These are phyloP conservation scores for Haberlea rhodopensis DNA, from an alignment of 257 asterid species.

Conservation along the genomic window DNA sequence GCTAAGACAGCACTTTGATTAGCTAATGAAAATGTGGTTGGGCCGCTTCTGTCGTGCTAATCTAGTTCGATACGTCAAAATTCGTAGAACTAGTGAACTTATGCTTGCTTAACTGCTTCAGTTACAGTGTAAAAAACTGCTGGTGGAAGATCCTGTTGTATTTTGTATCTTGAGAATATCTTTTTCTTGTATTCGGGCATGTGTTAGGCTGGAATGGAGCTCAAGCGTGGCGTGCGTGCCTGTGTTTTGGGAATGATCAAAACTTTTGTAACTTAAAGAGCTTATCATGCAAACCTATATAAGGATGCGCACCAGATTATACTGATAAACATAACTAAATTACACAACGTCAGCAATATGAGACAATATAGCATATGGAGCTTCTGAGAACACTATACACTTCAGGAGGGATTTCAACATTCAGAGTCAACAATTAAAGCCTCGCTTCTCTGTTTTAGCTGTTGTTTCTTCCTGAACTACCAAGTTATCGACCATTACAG, in stretches of 20 bases:
- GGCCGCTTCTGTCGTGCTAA: too few relatives aligned
- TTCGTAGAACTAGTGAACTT: constrained; percentile 6
- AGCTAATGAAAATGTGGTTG: constrained; percentile 20
- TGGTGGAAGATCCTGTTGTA: neutral
- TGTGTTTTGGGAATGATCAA: neutral
- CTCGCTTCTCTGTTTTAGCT: neutral
- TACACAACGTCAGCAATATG: neutral
- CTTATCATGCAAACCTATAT: neutral
- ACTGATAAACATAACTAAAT: too few relatives aligned
- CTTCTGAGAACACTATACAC: neutral
- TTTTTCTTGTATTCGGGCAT: too few relatives aligned
- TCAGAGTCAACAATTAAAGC: neutral
- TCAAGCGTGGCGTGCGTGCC: too few relatives aligned
- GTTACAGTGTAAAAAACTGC: constrained; percentile 24
- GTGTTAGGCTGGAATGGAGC: too few relatives aligned
- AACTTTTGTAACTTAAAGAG: neutral
- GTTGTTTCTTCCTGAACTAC: neutral
- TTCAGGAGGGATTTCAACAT: neutral
- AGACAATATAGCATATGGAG: too few relatives aligned
- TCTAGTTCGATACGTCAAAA: neutral
- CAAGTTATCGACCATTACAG: neutral
- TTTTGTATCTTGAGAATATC: neutral
- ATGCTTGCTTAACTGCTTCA: neutral
- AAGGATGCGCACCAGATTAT: neutral
- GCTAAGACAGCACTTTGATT: constrained; percentile 95